These are phyloP conservation scores for Diospyros lotus DNA, from an alignment of 148 eudicot genomes.

Conservation along the genomic window DNA sequence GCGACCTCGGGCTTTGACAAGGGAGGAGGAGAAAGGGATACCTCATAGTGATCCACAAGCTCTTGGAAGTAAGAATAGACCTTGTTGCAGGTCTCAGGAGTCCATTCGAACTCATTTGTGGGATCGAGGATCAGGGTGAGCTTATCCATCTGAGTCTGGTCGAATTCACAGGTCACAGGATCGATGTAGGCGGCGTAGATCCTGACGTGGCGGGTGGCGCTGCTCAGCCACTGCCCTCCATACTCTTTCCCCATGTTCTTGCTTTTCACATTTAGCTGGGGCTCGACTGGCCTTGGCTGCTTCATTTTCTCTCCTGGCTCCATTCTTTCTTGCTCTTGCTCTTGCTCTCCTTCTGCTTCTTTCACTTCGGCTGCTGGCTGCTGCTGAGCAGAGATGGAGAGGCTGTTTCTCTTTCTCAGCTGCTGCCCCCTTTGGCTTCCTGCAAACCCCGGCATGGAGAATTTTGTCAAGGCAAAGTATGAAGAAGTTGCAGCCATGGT, in stretches of 20 bases:
- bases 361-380: conserved; percentile 32
- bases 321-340: conserved; percentile 19
- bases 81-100: conserved; percentile 55
- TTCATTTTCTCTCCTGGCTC: background rate
- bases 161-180: conserved; percentile 68
- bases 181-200: conserved; percentile 89
- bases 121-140: conserved; percentile 86
- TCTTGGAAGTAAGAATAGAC: conserved; percentile 78
- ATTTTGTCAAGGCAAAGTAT: conserved; percentile 49
- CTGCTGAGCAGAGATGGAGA: conserved; percentile 53
- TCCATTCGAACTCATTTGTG: conserved; percentile 79
- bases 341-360: conserved; percentile 19
- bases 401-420: conserved; percentile 15
- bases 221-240: conserved; percentile 96
- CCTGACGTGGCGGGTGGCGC: conserved; percentile 79
- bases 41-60: conserved; percentile 93
- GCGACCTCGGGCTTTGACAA: too few relatives aligned
- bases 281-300: conserved; percentile 57
- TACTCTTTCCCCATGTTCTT: conserved; percentile 66
- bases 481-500: conserved; percentile 44
- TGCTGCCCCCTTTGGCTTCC: conserved; percentile 18
- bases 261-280: conserved; percentile 63
- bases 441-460: conserved; percentile 35
- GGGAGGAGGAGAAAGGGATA: conserved; percentile 11
- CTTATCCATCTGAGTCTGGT: conserved; percentile 88